Percentiles rank a stretch among this genome's conserved stretches.
phyloP scores from a whole-genome alignment of 805 yeast species.

The Yarrowia yakushimensis region DNA sequence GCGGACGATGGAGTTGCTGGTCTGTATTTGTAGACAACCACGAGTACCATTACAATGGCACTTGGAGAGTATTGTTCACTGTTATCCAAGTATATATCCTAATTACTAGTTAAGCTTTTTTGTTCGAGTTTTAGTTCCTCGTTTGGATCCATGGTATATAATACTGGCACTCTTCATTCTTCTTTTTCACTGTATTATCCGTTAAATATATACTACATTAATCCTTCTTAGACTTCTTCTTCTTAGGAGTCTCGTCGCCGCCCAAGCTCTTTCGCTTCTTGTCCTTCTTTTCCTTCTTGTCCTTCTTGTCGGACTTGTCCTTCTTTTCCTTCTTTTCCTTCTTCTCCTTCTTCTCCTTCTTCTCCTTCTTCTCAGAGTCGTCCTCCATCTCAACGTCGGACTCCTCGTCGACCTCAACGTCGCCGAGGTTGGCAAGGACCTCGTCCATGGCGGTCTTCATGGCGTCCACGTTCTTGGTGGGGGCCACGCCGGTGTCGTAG shows the following conservation, averaged over 20 bases:
- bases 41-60: too few species aligned
- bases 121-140: too few species aligned
- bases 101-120: too few species aligned
- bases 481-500: slow-evolving; percentile 94
- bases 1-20: slow-evolving; percentile 8
- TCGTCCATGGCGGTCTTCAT: slow-evolving; percentile 84
- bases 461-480: slow-evolving; percentile 94
- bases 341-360: slow-evolving; percentile 35
- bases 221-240: slow-evolving; percentile 31
- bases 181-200: background rate
- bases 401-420: slow-evolving; percentile 44
- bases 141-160: too few species aligned
- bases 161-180: too few species aligned
- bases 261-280: slow-evolving; percentile 39
- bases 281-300: slow-evolving; percentile 53
- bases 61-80: too few species aligned
- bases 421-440: slow-evolving; percentile 42
- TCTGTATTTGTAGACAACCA: background rate
- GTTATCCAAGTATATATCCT: too few species aligned
- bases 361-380: slow-evolving; percentile 42
- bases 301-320: slow-evolving; percentile 41
- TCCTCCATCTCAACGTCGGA: slow-evolving; percentile 38
- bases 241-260: slow-evolving; percentile 29
- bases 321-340: slow-evolving; percentile 48
- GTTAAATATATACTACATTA: slow-evolving; percentile 25